Base-by-base conservation (phyloP, 2,329 filamentous ascomycete genomes). In the Myriosclerotinia duriaeana region DNA sequence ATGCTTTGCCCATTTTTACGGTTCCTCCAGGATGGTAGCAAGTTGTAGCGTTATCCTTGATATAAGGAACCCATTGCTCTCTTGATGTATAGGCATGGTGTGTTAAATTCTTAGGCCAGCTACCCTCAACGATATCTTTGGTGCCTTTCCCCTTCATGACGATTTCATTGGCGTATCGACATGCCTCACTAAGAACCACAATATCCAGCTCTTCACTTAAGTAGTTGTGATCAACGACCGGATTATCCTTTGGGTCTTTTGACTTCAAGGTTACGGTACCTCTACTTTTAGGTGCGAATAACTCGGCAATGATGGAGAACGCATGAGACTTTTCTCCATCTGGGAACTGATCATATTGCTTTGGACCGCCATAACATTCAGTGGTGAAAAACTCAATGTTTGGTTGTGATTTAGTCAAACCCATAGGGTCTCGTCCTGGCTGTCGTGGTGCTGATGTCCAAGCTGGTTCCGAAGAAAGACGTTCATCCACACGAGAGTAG, bases 321-420 rank as follows among this genome's bases (percentile, higher is more conserved):
- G 81, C 82, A 68, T 85, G 79, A 65, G 86, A 80, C 22, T 80
- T 77, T 53, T 86, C 79, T 2, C 79, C 76, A 65, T 73, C 70
- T 0, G 85, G 86, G 64, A 82, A 83, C 48, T 85, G 76, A 26
- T 79, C 77, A 68, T 81, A 87, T 67, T 87, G 83, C 69, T 85
- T 85, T 0, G 85, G 85, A 0, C 84, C 84, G 5, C 84, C 84
- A 69, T 87, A 87, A 71, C 83, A 84, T 72, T 88, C 86, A 0
- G 85, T 87, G 42, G 80, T 85, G 76, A 87, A 88, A 75, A 87
- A 83, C 71, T 89, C 87, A 59, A 87, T 74, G 71, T 88, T 85
- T 0, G 87, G 85, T 72, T 89, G 87, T 7, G 76, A 74, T 0
- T 79, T 76, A 0, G 81, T 82, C 20, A 89, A 77, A 22, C 83